phyloP scores from a whole-genome alignment of 2,329 filamentous ascomycete genomes.

The Aureobasidium lini region DNA sequence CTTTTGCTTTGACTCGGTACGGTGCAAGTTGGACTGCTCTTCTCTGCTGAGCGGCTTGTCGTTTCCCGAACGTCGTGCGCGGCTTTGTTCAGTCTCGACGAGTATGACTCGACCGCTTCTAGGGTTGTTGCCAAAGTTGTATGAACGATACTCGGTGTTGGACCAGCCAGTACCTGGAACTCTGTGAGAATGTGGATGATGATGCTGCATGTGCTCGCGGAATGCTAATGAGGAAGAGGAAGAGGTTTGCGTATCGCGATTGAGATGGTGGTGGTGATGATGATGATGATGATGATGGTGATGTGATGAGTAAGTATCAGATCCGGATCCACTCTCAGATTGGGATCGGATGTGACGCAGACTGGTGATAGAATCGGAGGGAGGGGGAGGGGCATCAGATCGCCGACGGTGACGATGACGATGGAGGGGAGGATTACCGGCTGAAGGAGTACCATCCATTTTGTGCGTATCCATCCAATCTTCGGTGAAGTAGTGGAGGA shows the following conservation, averaged over 20 bases:
- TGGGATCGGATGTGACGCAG: background rate
- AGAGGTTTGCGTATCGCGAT: background rate
- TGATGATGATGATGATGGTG: background rate
- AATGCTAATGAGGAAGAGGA: background rate
- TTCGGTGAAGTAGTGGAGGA: constrained; percentile 76
- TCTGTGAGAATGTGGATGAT: constrained; percentile 10
- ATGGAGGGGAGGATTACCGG: constrained; percentile 9
- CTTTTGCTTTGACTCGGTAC: constrained; percentile 15
- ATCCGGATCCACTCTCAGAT: background rate
- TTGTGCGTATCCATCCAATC: constrained; percentile 60
- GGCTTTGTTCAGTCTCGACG: constrained; percentile 29
- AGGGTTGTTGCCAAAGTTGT: constrained; percentile 23
- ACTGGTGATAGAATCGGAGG: background rate
- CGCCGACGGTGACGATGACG: constrained; percentile 10
- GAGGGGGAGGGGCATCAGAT: background rate
- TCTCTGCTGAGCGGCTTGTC: constrained; percentile 27
- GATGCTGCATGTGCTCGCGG: background rate
- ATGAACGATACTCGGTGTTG: constrained; percentile 67
- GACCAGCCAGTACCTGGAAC: constrained; percentile 60
- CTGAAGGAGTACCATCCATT: constrained; percentile 31
- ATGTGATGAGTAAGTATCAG: background rate
- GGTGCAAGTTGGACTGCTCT: constrained; percentile 27
- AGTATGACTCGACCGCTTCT: constrained; percentile 37
- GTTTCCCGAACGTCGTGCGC: constrained; percentile 19
- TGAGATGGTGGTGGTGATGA: background rate